Conservation (phyloP, 257 asterid genomes). For the Solanum peruvianum region DNA sequence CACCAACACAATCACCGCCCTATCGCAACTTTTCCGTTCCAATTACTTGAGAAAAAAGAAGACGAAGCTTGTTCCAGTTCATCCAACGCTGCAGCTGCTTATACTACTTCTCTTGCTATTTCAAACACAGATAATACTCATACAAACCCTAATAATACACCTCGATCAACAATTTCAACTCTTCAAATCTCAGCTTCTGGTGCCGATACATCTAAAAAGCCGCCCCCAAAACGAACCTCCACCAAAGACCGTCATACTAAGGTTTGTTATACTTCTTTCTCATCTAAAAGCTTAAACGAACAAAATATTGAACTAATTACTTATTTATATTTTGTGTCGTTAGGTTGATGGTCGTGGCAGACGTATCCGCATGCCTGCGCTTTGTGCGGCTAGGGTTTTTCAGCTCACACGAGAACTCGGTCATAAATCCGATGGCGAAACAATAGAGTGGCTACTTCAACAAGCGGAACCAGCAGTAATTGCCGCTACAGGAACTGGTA, state of each 20-base stretch:
- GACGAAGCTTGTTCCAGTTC: constrained; percentile 26
- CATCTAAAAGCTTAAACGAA: neutral
- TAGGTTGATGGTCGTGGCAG: constrained; percentile 84
- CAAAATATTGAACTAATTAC: neutral
- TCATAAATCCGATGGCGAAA: constrained; percentile 90
- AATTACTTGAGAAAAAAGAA: constrained; percentile 71
- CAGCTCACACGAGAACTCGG: constrained; percentile 92
- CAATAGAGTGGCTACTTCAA: constrained; percentile 84
- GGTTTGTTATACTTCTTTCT: neutral
- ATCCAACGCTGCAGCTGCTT: constrained; percentile 10
- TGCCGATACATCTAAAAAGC: constrained; percentile 50
- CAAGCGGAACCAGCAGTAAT: constrained; percentile 96
- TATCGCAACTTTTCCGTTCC: constrained; percentile 51
- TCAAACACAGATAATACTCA: constrained; percentile 10
- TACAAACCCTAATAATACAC: constrained; percentile 23
- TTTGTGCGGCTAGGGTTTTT: constrained; percentile 95
- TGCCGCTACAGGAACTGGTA: constrained; percentile 96
- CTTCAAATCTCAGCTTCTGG: constrained; percentile 20
- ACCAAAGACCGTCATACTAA: constrained; percentile 91
- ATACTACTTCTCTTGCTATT: constrained; percentile 28
- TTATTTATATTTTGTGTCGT: neutral
- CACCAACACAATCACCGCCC: constrained; percentile 32
- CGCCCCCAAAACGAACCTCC: constrained; percentile 63
- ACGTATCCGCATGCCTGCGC: constrained; percentile 94
- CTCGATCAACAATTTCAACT: constrained; percentile 16